A percentile compares a stretch with the other conserved stretches of the same genome.
These are phyloP conservation scores for Nigrograna mackinnonii DNA, from an alignment of 2,329 filamentous ascomycete species.

Conservation along the genomic window DNA sequence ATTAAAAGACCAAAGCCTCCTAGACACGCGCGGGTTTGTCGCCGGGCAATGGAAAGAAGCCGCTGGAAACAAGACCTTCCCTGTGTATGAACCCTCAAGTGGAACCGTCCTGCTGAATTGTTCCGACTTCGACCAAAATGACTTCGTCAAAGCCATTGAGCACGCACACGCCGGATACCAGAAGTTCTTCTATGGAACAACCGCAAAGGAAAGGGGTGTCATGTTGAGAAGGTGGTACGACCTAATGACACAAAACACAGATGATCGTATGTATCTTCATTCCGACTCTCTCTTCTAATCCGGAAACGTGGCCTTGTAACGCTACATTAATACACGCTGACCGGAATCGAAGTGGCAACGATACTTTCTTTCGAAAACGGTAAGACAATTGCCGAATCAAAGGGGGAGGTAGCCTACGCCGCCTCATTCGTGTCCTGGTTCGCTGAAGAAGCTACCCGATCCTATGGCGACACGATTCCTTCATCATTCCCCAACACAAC, in stretches of 20 bases:
- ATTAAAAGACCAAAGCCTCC: slow-evolving; percentile 64
- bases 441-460: slow-evolving; percentile 19
- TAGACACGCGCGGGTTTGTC: slow-evolving; percentile 84
- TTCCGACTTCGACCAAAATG: neutral
- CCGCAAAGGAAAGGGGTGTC: neutral
- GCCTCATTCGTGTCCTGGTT: slow-evolving; percentile 25
- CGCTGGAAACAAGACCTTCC: slow-evolving; percentile 86
- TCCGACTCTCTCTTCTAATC: neutral
- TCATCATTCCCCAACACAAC: slow-evolving; percentile 9
- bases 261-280: neutral
- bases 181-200: neutral
- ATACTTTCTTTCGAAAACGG: slow-evolving; percentile 64
- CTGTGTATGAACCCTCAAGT: slow-evolving; percentile 56
- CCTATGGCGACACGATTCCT: slow-evolving; percentile 8
- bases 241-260: neutral
- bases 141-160: slow-evolving; percentile 3
- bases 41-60: slow-evolving; percentile 91
- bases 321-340: no score
- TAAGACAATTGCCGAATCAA: slow-evolving; percentile 65
- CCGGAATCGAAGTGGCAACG: neutral
- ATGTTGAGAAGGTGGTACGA: neutral
- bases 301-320: no score
- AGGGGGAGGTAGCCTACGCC: slow-evolving; percentile 20
- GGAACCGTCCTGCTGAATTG: neutral
- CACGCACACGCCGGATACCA: slow-evolving; percentile 1